Percentiles rank a stretch among this genome's conserved stretches.
Conservation (phyloP, 108 stramenopile genomes). For the Ochromonas danica region DNA sequence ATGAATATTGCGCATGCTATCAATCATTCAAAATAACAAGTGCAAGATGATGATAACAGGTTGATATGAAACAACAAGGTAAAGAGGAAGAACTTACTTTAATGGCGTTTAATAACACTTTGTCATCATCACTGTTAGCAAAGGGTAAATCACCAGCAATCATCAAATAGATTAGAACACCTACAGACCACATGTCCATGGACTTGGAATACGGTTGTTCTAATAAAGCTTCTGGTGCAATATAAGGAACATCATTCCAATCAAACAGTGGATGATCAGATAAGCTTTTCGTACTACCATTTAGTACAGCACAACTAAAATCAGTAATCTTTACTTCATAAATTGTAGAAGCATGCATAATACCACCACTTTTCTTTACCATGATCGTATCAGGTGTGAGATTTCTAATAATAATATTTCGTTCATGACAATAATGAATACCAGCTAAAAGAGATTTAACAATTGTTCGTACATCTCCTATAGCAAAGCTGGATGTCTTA, state of each 20-base stretch:
- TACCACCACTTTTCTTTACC: neutral
- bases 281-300: too few species aligned
- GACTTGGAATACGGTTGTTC: neutral
- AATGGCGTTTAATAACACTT: too few species aligned
- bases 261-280: neutral
- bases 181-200: neutral
- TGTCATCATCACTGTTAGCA: neutral
- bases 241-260: neutral
- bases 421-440: neutral
- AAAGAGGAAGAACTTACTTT: neutral
- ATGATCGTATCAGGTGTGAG: neutral
- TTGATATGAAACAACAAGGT: too few species aligned
- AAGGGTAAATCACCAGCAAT: neutral
- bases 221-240: neutral
- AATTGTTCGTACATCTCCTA: neutral
- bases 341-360: too few species aligned
- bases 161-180: neutral
- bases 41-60: too few species aligned
- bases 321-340: constrained; percentile 2
- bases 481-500: too few species aligned
- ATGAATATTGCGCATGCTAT: too few species aligned
- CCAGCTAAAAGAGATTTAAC: neutral
- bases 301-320: neutral
- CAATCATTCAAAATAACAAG: too few species aligned
- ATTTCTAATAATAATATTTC: neutral